Evolutionary conservation across 2,329 filamentous ascomycete genomes (phyloP).

Genomic region (Aspergillus puulaauensis): DNA sequence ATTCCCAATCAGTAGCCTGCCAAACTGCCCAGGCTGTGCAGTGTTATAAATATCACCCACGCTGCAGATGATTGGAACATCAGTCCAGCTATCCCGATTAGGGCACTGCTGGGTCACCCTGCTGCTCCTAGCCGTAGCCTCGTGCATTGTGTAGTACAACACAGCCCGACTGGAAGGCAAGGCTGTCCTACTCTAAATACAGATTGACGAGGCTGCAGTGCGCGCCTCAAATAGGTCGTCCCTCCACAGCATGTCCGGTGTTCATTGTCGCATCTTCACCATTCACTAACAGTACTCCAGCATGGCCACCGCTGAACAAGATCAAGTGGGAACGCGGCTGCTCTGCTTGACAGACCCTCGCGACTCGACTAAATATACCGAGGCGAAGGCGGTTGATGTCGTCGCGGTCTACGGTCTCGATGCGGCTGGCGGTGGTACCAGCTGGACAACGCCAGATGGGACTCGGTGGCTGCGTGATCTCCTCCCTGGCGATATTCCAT

Average conservation of each 20-base stretch:
- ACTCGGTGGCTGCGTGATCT: background rate
- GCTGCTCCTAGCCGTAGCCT: background rate
- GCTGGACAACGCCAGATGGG: background rate
- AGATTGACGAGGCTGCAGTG: no score
- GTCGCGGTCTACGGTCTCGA: background rate
- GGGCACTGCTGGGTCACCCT: background rate
- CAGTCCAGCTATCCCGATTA: background rate
- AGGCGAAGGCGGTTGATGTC: background rate
- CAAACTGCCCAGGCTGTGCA: background rate
- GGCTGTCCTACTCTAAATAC: no score
- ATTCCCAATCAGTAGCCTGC: background rate
- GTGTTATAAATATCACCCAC: background rate
- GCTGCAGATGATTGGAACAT: background rate
- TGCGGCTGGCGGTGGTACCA: background rate
- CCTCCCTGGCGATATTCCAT: background rate
- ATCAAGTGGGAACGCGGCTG: background rate
- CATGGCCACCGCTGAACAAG: background rate
- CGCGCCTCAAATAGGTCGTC: no score
- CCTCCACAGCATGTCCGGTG: no score
- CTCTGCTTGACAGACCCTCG: background rate
- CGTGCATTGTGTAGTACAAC: background rate
- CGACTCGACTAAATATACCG: background rate
- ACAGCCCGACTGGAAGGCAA: no score
- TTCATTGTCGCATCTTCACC: no score
- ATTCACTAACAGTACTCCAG: no score